Evolutionary conservation across 306 rosid genomes (phyloP).

Genomic region (Oxytropis ochrocephala): DNA sequence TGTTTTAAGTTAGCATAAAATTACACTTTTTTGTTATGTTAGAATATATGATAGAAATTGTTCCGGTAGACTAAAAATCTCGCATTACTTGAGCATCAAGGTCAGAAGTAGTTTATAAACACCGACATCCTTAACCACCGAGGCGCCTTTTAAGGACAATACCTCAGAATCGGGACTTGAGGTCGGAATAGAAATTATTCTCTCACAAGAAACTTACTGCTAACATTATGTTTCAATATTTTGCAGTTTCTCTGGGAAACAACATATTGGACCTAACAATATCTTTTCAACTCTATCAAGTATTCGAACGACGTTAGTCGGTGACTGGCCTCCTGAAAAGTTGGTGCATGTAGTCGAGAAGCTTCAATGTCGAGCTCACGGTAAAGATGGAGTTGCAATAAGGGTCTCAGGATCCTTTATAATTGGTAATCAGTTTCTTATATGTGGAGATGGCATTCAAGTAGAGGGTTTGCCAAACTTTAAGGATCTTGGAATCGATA

Average conservation of each 20-base stretch:
- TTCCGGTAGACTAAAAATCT: background rate
- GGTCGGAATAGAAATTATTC: background rate
- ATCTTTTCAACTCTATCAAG: slow-evolving; percentile 53
- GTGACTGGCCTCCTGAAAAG: slow-evolving; percentile 93
- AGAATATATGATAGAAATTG: background rate
- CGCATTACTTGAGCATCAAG: no score
- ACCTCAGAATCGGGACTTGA: no score
- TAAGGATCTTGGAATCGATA: slow-evolving; percentile 76
- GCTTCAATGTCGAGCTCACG: slow-evolving; percentile 77
- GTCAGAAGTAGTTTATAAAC: no score
- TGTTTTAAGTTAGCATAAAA: background rate
- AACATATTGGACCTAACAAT: slow-evolving; percentile 49
- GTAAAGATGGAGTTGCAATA: slow-evolving; percentile 76
- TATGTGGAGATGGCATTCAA: slow-evolving; percentile 95
- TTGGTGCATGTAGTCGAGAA: slow-evolving; percentile 87
- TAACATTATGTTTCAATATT: background rate
- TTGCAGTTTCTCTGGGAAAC: slow-evolving; percentile 76
- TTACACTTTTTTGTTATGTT: background rate
- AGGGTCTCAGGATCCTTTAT: slow-evolving; percentile 88
- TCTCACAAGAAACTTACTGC: background rate
- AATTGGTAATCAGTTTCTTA: slow-evolving; percentile 83
- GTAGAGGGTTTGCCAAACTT: slow-evolving; percentile 84
- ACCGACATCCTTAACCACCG: no score
- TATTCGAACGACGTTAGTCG: slow-evolving; percentile 64
- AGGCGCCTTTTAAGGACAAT: no score